Conservation (phyloP, 108 stramenopile genomes). For the Pelagomonas calceolata region DNA sequence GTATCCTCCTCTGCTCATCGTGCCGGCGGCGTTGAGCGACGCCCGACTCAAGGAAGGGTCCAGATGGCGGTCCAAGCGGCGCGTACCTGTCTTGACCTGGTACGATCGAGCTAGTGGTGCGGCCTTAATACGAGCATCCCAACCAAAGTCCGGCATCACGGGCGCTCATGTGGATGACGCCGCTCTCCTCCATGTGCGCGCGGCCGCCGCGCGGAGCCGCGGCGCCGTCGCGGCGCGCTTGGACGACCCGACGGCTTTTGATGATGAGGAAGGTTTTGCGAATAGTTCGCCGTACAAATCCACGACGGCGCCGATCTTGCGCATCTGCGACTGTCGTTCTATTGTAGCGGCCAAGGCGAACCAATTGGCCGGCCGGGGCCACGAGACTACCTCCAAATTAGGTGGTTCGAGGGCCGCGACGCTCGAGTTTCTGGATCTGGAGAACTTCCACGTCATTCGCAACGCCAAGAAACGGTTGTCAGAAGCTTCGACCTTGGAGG, state of each 20-base stretch:
- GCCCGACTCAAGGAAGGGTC: background rate
- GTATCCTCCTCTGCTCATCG: background rate
- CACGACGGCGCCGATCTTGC: background rate
- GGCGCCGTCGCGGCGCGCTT: too few species aligned
- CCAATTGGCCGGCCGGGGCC: background rate
- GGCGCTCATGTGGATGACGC: background rate
- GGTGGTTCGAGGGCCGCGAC: background rate
- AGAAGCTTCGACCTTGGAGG: constrained; percentile 20
- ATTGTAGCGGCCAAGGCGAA: background rate
- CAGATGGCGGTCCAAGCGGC: background rate
- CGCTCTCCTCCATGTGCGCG: background rate
- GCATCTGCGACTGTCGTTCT: background rate
- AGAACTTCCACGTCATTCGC: constrained; percentile 75
- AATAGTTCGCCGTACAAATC: too few species aligned
- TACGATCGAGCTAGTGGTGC: background rate
- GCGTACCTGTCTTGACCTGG: background rate
- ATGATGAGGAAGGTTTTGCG: too few species aligned
- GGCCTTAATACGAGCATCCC: background rate
- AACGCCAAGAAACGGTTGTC: constrained; percentile 62
- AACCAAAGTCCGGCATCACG: background rate
- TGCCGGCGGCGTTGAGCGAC: background rate
- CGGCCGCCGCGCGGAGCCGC: background rate
- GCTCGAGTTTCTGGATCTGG: constrained; percentile 57
- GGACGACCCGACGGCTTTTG: too few species aligned
- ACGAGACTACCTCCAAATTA: background rate